These are phyloP conservation scores for Staphylotrichum longicolle DNA, from an alignment of 495 filamentous ascomycete genomes.

Conservation along the genomic window DNA sequence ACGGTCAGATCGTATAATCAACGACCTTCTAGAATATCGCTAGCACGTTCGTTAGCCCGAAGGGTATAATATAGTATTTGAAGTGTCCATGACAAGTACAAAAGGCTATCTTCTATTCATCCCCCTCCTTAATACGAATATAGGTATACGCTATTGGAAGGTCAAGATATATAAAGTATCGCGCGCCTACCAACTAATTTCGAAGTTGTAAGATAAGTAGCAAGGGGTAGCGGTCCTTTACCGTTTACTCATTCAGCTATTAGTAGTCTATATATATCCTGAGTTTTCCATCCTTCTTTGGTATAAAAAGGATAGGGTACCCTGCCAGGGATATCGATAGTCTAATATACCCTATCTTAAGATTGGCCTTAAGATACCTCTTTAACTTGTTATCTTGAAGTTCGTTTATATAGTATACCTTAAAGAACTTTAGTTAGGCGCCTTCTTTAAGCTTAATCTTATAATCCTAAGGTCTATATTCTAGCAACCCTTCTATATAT, in stretches of 20 bases:
- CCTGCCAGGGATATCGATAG: neutral
- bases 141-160: neutral
- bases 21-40: too few species aligned
- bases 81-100: neutral
- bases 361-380: too few species aligned
- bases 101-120: conserved; percentile 19
- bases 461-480: conserved; percentile 2
- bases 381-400: neutral
- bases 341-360: too few species aligned
- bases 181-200: neutral
- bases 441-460: conserved; percentile 7
- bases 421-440: conserved; percentile 2
- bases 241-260: neutral
- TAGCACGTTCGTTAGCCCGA: too few species aligned
- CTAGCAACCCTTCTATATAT: conserved; percentile 4
- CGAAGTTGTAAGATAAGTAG: neutral
- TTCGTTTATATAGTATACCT: neutral
- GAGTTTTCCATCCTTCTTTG: neutral
- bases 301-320: neutral
- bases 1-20: too few species aligned
- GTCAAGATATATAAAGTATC: conserved; percentile 1
- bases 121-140: conserved; percentile 11
- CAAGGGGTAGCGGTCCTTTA: neutral
- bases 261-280: conserved; percentile 1
- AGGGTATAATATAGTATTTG: too few species aligned